Evolutionary conservation across 2,329 filamentous ascomycete species (phyloP).

Genomic region (Aspergillus puulaauensis): DNA sequence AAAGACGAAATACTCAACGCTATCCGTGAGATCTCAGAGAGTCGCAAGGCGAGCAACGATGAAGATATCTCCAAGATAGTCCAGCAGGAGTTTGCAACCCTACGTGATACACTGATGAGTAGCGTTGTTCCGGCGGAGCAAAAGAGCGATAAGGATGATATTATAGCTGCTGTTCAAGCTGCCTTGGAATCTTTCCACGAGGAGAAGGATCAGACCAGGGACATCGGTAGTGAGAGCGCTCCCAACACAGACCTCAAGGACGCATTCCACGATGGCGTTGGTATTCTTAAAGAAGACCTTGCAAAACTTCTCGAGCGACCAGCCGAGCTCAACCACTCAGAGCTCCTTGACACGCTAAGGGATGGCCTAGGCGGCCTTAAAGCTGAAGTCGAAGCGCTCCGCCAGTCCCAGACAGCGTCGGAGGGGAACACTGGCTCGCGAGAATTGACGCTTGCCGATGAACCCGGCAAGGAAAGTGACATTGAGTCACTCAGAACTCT

Average conservation of each 20-base stretch:
- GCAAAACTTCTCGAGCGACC: conserved; percentile 74
- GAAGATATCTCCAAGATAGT: conserved; percentile 45
- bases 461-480: conserved; percentile 60
- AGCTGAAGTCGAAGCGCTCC: conserved; percentile 74
- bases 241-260: conserved; percentile 61
- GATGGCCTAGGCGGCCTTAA: conserved; percentile 74
- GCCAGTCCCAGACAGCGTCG: conserved; percentile 52
- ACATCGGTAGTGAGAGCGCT: conserved; percentile 50
- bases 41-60: conserved; percentile 27
- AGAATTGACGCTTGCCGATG: conserved; percentile 58
- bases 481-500: conserved; percentile 83
- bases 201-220: neutral
- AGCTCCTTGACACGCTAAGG: conserved; percentile 85
- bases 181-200: neutral
- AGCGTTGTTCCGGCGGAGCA: conserved; percentile 40
- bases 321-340: conserved; percentile 78
- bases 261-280: conserved; percentile 68
- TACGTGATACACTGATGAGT: conserved; percentile 50
- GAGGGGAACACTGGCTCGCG: conserved; percentile 54
- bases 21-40: conserved; percentile 51
- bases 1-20: conserved; percentile 64
- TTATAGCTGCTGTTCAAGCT: conserved; percentile 57
- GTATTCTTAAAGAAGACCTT: conserved; percentile 72
- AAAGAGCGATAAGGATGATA: conserved; percentile 26
- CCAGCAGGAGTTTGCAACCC: conserved; percentile 61